These are phyloP conservation scores for Xylaria hypoxylon DNA, from an alignment of 2,329 filamentous ascomycete genomes.

Conservation along the genomic window DNA sequence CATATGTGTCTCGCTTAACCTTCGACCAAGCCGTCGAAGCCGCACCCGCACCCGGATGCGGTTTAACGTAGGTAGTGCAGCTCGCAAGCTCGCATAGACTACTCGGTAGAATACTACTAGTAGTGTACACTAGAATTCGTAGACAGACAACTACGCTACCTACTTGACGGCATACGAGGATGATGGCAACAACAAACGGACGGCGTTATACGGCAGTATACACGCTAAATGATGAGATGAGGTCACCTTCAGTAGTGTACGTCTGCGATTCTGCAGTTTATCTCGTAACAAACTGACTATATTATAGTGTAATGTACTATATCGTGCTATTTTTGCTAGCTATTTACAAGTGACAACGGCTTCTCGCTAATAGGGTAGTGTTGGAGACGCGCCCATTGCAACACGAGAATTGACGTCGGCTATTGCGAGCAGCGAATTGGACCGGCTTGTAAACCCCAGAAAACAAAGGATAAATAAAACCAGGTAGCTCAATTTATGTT, in stretches of 20 bases:
- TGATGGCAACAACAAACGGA: neutral
- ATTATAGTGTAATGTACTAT: neutral
- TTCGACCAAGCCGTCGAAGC: slow-evolving; percentile 18
- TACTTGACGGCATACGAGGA: neutral
- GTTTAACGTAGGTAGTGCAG: neutral
- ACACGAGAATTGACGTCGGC: neutral
- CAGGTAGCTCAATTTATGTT: too few relatives aligned
- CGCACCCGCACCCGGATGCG: slow-evolving; percentile 31
- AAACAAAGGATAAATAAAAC: neutral
- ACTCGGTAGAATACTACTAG: too few relatives aligned
- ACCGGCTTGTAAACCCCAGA: neutral
- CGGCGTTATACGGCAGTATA: too few relatives aligned
- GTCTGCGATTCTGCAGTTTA: neutral
- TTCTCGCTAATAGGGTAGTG: slow-evolving; percentile 13
- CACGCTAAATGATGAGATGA: neutral
- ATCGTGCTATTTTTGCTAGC: slow-evolving; percentile 4
- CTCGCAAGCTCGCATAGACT: neutral
- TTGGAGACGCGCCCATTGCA: slow-evolving; percentile 9
- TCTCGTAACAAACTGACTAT: neutral
- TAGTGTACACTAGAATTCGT: too few relatives aligned
- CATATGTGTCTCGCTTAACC: slow-evolving; percentile 5
- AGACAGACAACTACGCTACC: neutral
- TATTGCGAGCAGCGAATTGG: neutral
- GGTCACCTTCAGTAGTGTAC: slow-evolving; percentile 6
- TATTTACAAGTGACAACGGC: slow-evolving; percentile 2